A percentile compares a stretch with the other conserved stretches of the same genome.
phyloP scores from a whole-genome alignment of 2,329 filamentous ascomycete species.

The Pyricularia pennisetigena region DNA sequence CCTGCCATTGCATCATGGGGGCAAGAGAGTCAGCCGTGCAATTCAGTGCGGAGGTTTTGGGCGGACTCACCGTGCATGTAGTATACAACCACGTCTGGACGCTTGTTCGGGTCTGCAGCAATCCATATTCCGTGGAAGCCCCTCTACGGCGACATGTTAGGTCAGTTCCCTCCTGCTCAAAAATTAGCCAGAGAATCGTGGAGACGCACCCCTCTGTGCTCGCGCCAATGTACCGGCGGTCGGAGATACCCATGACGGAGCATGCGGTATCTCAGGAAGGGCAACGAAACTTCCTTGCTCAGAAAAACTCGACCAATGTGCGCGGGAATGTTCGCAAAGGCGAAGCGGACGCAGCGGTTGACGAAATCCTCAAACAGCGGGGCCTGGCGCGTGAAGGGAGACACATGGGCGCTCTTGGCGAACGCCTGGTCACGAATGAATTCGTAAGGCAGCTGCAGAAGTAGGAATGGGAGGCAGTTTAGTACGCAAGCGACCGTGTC shows the following conservation, averaged over 20 bases:
- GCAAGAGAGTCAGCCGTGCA: neutral
- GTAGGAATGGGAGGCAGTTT: constrained; percentile 57
- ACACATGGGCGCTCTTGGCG: constrained; percentile 28
- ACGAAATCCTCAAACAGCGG: constrained; percentile 69
- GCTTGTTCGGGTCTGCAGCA: constrained; percentile 43
- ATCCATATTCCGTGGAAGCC: constrained; percentile 61
- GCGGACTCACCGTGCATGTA: constrained; percentile 60
- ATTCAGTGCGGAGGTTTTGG: neutral
- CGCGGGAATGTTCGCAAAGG: constrained; percentile 62
- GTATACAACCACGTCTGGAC: constrained; percentile 70
- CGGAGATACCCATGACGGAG: constrained; percentile 57
- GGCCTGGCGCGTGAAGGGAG: constrained; percentile 59
- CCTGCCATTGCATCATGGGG: constrained; percentile 33
- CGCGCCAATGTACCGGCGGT: constrained; percentile 55
- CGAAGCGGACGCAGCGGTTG: constrained; percentile 67
- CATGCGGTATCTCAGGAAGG: constrained; percentile 69
- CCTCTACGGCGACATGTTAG: constrained; percentile 19
- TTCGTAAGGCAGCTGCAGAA: constrained; percentile 45
- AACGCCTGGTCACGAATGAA: constrained; percentile 51
- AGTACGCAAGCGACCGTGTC: constrained; percentile 47
- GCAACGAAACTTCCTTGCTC: constrained; percentile 60
- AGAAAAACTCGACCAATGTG: constrained; percentile 68
- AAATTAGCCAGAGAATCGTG: neutral
- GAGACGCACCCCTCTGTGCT: constrained; percentile 33
- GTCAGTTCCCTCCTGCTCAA: neutral